phyloP scores from a whole-genome alignment of 2,329 filamentous ascomycete species.

The Aureobasidium sp. region DNA sequence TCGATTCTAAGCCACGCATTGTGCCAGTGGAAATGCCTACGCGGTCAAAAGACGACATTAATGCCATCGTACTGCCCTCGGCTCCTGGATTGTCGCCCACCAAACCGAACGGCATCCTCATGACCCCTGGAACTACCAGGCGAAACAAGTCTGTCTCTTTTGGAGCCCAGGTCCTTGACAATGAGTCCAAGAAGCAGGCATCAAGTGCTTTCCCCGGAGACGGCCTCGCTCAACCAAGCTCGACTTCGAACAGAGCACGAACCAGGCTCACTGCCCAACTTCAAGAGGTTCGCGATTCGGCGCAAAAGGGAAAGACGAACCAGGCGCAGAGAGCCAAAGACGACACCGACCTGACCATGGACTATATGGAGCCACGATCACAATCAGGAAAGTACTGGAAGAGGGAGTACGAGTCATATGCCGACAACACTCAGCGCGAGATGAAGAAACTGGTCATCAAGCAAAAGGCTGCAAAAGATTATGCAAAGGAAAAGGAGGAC shows the following conservation, averaged over 20 bases:
- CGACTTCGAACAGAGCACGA: not conserved
- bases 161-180: constrained; percentile 47
- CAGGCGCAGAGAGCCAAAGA: constrained; percentile 28
- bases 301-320: constrained; percentile 19
- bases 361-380: constrained; percentile 65
- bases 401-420: constrained; percentile 64
- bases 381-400: constrained; percentile 76
- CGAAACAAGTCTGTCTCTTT: constrained; percentile 52
- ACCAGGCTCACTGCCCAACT: constrained; percentile 37
- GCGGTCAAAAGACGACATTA: not conserved
- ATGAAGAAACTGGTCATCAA: constrained; percentile 72
- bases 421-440: constrained; percentile 61
- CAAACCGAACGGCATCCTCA: constrained; percentile 51
- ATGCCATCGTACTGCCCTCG: not conserved
- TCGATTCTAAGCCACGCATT: not conserved
- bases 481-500: constrained; percentile 66
- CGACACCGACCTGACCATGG: constrained; percentile 57
- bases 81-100: constrained; percentile 23
- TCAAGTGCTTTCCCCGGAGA: constrained; percentile 38
- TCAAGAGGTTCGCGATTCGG: constrained; percentile 35
- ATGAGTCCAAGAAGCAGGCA: constrained; percentile 42
- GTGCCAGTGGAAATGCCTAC: not conserved
- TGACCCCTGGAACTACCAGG: constrained; percentile 51
- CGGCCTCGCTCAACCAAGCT: constrained; percentile 11
- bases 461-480: constrained; percentile 70